Evolutionary conservation across 257 asterid species (phyloP), one percentile per base, ranked within the genome.

Genomic region (Plantago elongata): DNA sequence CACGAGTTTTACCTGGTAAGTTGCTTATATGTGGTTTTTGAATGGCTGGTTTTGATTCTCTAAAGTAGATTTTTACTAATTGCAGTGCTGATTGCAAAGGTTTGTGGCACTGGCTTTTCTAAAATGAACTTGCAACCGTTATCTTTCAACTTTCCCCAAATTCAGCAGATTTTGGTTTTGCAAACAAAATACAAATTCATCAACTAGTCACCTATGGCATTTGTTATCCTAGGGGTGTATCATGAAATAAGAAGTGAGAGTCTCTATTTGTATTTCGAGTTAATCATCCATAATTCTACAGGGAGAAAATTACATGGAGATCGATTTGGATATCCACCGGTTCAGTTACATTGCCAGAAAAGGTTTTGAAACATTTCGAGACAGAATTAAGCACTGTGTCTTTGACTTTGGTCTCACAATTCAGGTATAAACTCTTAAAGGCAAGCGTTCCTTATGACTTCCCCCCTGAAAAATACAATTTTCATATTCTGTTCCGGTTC

Each of bases 291-390:
- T 4, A 66, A 70, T 46, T 60, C 34, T 81, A 74, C 83, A 92
- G 97, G 95, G 95, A 37, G 90, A 77, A 69, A 88, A 86, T 71
- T 91, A 91, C 80, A 72, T 91, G 0, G 98, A 91, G 86, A 91
- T 91, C 57, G 98, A 91, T 77, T 69, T 91, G 81, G 90, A 91
- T 60, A 75, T 88, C 66, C 98, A 91, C 81, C 79, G 90, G 66
- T 91, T 91, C 78, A 77, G 94, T 58, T 91, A 77, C 85, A 84
- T 92, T 37, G 88, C 99, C 13, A 78, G 99, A 47, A 92, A 87
- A 78, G 99, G 99, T 15, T 84, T 92, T 7, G 95, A 89, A 70
- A 73, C 95, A 65, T 87, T 92, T 68, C 88, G 78, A 63, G 95
- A 84, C 78, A 74, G 95, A 75, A 61, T 92, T 78, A 92, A 89